Conservation (phyloP, 139 green algal genomes). For the Dunaliella sp. region DNA sequence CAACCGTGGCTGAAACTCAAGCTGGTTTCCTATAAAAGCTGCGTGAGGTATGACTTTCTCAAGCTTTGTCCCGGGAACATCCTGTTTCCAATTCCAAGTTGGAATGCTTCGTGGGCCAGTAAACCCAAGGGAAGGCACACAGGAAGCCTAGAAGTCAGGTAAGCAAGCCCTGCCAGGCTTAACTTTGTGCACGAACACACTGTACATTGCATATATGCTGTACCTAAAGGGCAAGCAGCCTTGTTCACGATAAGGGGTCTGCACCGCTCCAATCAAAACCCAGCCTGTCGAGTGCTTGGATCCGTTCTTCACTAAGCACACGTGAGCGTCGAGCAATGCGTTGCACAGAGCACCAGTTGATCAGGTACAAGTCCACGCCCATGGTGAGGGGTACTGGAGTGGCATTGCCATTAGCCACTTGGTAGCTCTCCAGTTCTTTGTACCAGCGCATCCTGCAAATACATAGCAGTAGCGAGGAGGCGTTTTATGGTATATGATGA, state of each 20-base stretch:
- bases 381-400: not conserved
- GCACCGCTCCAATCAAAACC: conserved; percentile 66
- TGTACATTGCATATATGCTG: no score
- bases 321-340: conserved; percentile 55
- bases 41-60: no score
- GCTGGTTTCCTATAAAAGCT: no score
- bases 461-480: not conserved
- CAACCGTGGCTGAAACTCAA: no score
- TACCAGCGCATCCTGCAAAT: not conserved
- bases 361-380: conserved; percentile 31
- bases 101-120: no score
- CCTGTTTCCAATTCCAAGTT: no score
- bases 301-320: conserved; percentile 27
- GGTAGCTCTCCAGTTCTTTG: not conserved
- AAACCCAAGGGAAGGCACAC: no score
- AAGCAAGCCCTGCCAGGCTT: no score
- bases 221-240: no score
- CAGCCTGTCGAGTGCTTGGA: conserved; percentile 38
- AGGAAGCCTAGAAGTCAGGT: no score
- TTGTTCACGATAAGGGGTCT: conserved; percentile 62
- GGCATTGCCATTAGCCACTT: not conserved
- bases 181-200: no score
- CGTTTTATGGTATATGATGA: not conserved
- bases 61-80: no score
- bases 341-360: conserved; percentile 69